Evolutionary conservation across 164 flowering plant species (phyloP).

Genomic region (Brasenia schreberi): DNA sequence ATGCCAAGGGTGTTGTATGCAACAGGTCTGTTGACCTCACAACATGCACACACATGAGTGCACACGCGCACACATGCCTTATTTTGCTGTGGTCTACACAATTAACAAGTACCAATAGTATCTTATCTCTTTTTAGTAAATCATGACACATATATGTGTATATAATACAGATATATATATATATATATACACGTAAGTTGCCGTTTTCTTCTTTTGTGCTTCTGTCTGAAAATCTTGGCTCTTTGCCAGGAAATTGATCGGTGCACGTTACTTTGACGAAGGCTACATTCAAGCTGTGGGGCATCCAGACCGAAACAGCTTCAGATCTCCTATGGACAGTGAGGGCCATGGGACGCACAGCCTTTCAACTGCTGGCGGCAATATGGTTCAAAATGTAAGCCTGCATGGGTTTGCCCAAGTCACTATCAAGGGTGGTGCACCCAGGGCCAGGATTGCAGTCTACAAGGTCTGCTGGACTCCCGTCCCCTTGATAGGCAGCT

Average conservation of each 20-base stretch:
- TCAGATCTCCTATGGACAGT: conserved; percentile 11
- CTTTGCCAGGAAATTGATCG: no score
- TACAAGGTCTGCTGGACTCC: conserved; percentile 10
- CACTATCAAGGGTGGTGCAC: conserved; percentile 15
- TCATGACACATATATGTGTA: no score
- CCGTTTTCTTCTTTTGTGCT: no score
- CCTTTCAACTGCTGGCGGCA: conserved; percentile 18
- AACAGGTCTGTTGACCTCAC: neutral
- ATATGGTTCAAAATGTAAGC: conserved; percentile 10
- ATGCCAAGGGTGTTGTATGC: neutral
- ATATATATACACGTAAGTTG: no score
- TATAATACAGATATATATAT: no score
- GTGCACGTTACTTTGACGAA: neutral
- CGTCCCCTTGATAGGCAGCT: conserved; percentile 4
- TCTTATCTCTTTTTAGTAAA: no score
- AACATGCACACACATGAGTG: no score
- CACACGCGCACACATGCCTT: no score
- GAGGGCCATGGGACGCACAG: conserved; percentile 25
- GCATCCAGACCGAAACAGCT: neutral
- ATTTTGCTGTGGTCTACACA: no score
- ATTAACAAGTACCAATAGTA: no score
- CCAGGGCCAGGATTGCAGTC: conserved; percentile 13
- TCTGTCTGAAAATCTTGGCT: no score
- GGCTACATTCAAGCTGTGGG: conserved; percentile 4
- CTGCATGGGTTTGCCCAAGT: conserved; percentile 10